Evolutionary conservation across 1,139 yeast genomes (phyloP), one percentile per base, ranked within the genome.

Genomic region (Debaryomyces udenii): DNA sequence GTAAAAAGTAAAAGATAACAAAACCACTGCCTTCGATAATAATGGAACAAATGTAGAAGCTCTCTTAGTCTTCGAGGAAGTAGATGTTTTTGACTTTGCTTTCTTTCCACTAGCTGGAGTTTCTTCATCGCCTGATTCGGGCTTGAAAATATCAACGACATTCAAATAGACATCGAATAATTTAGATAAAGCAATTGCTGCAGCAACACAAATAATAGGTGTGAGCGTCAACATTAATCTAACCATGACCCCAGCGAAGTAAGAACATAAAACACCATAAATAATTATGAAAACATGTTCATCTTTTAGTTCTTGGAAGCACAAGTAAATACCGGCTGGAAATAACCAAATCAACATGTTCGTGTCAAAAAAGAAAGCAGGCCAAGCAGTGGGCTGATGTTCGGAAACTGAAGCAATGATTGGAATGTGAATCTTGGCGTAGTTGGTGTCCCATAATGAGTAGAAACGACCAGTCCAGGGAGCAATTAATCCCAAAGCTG

Each of bases 321-420:
- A 79, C 53, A 93, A 67, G 68, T 87, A 93, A 42, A 94, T 85
- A 51, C 99, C 99, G 3, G 93, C 97, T 38, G 99, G 99, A 88
- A 94, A 93, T 52, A 94, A 76, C 99, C 99, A 94, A 55, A 93
- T 87, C 66, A 94, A 75, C 75, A 93, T 80, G 56, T 83, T 87
- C 38, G 94, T 84, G 64, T 94, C 99, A 63, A 93, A 89, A 77
- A 89, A 93, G 67, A 93, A 94, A 9, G 97, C 83, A 10, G 99
- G 96, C 99, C 99, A 94, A 9, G 99, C 96, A 17, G 99, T 93
- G 45, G 99, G 99, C 73, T 94, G 99, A 74, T 94, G 99, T 70
- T 94, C 99, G 10, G 96, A 88, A 38, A 94, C 99, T 2, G 98
- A 91, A 1, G 99, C 99, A 66, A 94, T 94, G 61, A 94, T 94